Evolutionary conservation across 208 protist species (phyloP).

Genomic region (Phytomonas sp.): DNA sequence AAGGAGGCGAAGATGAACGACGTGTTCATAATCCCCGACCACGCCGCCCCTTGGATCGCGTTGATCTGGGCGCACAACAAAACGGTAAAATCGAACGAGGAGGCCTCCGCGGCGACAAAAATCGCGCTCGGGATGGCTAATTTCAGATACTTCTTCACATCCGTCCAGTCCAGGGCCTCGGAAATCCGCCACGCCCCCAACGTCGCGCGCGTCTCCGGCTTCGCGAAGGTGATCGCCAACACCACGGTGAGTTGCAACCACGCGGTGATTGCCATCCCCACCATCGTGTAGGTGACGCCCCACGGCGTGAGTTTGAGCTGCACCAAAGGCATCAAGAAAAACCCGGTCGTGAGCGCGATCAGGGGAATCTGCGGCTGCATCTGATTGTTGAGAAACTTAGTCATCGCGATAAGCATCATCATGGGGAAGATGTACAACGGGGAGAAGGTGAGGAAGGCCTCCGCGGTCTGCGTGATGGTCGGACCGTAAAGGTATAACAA

Average conservation of each 20-base stretch:
- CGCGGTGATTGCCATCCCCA: conserved; percentile 71
- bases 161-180: conserved; percentile 49
- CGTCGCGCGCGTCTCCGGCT: conserved; percentile 57
- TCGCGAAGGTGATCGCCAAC: conserved; percentile 47
- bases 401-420: conserved; percentile 66
- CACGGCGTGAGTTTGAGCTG: conserved; percentile 63
- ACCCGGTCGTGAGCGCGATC: conserved; percentile 68
- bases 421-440: conserved; percentile 54
- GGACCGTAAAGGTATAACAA: conserved; percentile 52
- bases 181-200: conserved; percentile 49
- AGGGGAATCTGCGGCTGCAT: conserved; percentile 75
- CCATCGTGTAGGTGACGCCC: conserved; percentile 75
- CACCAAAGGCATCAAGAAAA: conserved; percentile 54
- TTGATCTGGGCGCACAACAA: conserved; percentile 60
- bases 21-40: conserved; percentile 77
- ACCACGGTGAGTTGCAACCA: conserved; percentile 68
- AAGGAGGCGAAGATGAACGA: conserved; percentile 68
- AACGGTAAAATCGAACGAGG: conserved; percentile 75
- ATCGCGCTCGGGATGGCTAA: conserved; percentile 73
- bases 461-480: conserved; percentile 32
- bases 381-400: conserved; percentile 83
- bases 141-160: conserved; percentile 74
- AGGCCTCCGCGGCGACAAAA: conserved; percentile 82
- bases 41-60: conserved; percentile 50
- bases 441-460: conserved; percentile 57